Evolutionary conservation across 805 yeast genomes (phyloP).

Genomic region (Danielia oregonensis): DNA sequence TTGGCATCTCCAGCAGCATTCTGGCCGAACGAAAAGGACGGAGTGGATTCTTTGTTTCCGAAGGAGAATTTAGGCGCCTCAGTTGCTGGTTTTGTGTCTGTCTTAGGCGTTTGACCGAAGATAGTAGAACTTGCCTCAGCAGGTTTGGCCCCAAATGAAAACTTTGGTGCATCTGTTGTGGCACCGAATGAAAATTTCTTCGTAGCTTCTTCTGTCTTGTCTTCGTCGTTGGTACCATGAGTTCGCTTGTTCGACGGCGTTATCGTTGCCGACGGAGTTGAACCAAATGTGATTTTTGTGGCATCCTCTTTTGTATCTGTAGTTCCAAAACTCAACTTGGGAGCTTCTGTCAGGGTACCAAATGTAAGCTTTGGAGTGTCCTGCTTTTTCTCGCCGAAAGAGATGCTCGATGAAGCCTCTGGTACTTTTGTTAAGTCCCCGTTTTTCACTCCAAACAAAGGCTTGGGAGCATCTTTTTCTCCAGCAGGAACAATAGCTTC

Average conservation of each 20-base stretch:
- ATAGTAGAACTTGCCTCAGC: no score
- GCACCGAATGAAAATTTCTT: conserved; percentile 1
- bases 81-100: background rate
- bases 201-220: background rate
- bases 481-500: no score
- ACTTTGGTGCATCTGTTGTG: conserved; percentile 3
- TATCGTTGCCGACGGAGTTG: no score
- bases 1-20: conserved; percentile 3
- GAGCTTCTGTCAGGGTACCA: conserved; percentile 1
- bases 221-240: background rate
- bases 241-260: background rate
- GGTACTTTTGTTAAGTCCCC: conserved; percentile 1
- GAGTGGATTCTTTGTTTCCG: background rate
- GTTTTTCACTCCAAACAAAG: conserved; percentile 4
- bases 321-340: conserved; percentile 4
- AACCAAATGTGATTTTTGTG: no score
- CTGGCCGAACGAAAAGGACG: conserved; percentile 13
- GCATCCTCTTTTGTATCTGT: background rate
- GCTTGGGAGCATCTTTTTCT: background rate
- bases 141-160: conserved; percentile 4
- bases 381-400: conserved; percentile 14
- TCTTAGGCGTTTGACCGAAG: conserved; percentile 2
- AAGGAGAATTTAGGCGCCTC: background rate
- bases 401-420: conserved; percentile 11
- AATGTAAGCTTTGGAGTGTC: conserved; percentile 3